Base-by-base conservation (phyloP, 129 eudicot species). In the Pittosporum tobira region DNA sequence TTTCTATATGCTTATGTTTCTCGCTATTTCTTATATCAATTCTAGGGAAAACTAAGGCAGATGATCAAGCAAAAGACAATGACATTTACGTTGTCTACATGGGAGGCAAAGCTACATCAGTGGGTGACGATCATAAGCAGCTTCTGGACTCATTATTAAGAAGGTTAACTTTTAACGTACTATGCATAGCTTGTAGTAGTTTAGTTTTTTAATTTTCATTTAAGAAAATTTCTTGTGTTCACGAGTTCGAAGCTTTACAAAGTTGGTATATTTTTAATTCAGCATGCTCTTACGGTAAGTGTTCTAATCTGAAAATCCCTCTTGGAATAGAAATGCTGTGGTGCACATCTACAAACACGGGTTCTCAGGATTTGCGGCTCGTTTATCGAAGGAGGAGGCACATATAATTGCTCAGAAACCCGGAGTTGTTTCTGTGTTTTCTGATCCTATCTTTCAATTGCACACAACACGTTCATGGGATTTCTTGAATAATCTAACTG, bases 381-480 rank as follows among this genome's bases (percentile, higher is more conserved):
- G 70, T 13, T 66, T 88, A 65, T 65, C 94, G 1, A 71, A 76
- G 24, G 72, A 62, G 45, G 94, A 88, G 67, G 91, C 94, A 30
- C 37, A 52, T 31, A 69, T 78, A 0, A 68, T 88, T 29, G 80
- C 75, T 20, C 65, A 42, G 47, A 63, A 66, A 44, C 79, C 84
- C 4, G 96, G 85, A 48, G 96, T 88, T 22, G 88, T 88, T 19
- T 88, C 96, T 2, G 94, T 88, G 21, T 88, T 88, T 48, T 87
- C 83, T 1, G 91, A 88, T 62, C 88, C 91, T 1, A 25, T 88
- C 47, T 57, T 84, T 24, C 67, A 84, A 28, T 88, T 88, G 27
- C 96, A 88, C 73, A 88, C 96, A 23, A 88, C 96, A 1, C 90
- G 81, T 48, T 88, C 96, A 27, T 88, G 96, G 96, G 90, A 84